Conservation (phyloP, 495 filamentous ascomycete species). For the Penicillium cosmopolitanum region DNA sequence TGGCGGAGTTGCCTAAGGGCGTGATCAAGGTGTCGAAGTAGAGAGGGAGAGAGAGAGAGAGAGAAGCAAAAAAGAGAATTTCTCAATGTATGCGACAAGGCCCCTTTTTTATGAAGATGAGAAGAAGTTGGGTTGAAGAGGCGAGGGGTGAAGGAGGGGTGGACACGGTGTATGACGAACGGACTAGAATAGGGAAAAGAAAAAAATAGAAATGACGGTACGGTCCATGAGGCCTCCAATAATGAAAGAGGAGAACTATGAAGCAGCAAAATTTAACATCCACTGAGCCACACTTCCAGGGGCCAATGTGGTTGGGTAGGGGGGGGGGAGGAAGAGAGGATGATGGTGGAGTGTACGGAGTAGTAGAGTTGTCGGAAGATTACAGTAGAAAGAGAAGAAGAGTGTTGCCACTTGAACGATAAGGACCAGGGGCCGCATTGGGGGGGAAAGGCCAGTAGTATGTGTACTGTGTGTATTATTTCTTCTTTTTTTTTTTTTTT, state of each 20-base stretch:
- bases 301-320: slow-evolving; percentile 6
- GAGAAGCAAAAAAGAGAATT: not conserved
- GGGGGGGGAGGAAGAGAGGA: not conserved
- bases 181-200: slow-evolving; percentile 21
- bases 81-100: slow-evolving; percentile 4
- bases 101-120: slow-evolving; percentile 19
- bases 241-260: slow-evolving; percentile 13
- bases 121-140: slow-evolving; percentile 25
- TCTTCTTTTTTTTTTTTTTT: slow-evolving; percentile 12
- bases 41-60: not conserved
- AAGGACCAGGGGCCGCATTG: slow-evolving; percentile 19
- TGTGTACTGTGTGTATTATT: too few relatives aligned
- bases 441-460: not conserved
- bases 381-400: slow-evolving; percentile 22
- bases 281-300: slow-evolving; percentile 29
- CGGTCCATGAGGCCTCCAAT: slow-evolving; percentile 34
- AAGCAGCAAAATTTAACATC: slow-evolving; percentile 16
- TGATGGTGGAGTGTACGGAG: not conserved
- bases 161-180: slow-evolving; percentile 25
- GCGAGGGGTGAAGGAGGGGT: slow-evolving; percentile 31
- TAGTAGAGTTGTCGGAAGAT: slow-evolving; percentile 22
- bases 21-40: not conserved
- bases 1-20: not conserved
- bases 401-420: slow-evolving; percentile 29
- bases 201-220: slow-evolving; percentile 30